Conservation (phyloP, 2,329 filamentous ascomycete species). For the Arthrinium phaeospermum region DNA sequence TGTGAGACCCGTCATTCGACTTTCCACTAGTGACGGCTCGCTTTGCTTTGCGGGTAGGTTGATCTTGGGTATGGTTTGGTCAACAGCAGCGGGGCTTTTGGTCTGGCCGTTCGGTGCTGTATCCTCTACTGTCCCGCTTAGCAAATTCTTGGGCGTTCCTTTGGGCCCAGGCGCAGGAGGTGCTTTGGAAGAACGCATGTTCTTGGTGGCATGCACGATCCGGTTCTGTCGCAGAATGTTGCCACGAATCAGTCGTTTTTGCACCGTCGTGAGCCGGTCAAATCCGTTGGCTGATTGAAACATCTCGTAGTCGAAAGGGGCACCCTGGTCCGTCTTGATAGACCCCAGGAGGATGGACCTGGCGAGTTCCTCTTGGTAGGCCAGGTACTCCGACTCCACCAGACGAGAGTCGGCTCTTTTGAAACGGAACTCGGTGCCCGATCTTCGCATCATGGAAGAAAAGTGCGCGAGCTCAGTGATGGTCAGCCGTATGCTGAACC, state of each 20-base stretch:
- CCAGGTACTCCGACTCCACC: neutral
- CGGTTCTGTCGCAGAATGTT: neutral
- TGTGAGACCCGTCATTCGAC: neutral
- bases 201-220: neutral
- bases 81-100: no score
- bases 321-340: neutral
- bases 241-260: neutral
- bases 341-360: neutral
- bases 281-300: neutral
- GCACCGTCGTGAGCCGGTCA: neutral
- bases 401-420: neutral
- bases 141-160: neutral
- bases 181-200: neutral
- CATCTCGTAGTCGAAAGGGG: neutral
- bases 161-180: neutral
- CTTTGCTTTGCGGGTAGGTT: neutral
- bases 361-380: neutral
- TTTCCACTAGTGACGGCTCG: neutral
- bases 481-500: neutral
- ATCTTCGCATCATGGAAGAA: neutral
- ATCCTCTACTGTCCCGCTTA: neutral
- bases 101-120: neutral
- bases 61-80: neutral
- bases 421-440: neutral
- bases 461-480: neutral